Evolutionary conservation across 768 basidiomycete species (phyloP), one percentile per base, ranked within the genome.

Genomic region (Filobasidium wieringae): DNA sequence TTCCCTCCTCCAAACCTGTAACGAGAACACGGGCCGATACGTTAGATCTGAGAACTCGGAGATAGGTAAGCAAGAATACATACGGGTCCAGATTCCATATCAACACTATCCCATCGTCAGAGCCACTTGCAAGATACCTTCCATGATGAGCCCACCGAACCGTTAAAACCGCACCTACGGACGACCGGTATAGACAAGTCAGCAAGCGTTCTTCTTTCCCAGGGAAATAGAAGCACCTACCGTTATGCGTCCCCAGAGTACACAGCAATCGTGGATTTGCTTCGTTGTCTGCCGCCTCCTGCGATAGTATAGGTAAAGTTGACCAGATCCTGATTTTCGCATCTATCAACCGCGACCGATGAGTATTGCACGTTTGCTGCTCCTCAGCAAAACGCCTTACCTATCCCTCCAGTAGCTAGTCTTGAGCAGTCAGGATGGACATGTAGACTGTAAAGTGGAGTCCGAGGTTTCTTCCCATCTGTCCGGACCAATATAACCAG

Each of bases 51-150:
- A 41, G 53, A 26, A 51, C n/a, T 19, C 17, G 12, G 11, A 30
- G 22, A 36, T 7, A 51, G n/a, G 26, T 17, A 2, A 32, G 17
- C 12, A 7, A 37, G 14, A 1, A 47, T 19, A 58, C 19, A 49
- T 71, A 95, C 90, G 88, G 89, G 75, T 95, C 91, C 49, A 90
- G 80, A 69, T 91, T 89, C 95, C 92, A 99, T 33, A 97, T 83
- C 84, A 97, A 87, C 30, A 95, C 83, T 63, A 92, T 86, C 69
- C 85, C 82, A 69, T 97, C 95, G 73, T 99, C 95, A 63, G 90
- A 89, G 22, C 95, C 95, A 68, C 88, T 92, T 4, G 95, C 95
- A 19, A 99, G 78, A 84, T 87, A 96, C 51, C 86, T 77, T 9
- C 95, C 95, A 9, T 86, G 88, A 74, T 91, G 83, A 11, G 90